Percentiles rank a stretch among this genome's conserved stretches.
Conservation (phyloP, 2,329 filamentous ascomycete genomes). For the Lomentospora prolificans region DNA sequence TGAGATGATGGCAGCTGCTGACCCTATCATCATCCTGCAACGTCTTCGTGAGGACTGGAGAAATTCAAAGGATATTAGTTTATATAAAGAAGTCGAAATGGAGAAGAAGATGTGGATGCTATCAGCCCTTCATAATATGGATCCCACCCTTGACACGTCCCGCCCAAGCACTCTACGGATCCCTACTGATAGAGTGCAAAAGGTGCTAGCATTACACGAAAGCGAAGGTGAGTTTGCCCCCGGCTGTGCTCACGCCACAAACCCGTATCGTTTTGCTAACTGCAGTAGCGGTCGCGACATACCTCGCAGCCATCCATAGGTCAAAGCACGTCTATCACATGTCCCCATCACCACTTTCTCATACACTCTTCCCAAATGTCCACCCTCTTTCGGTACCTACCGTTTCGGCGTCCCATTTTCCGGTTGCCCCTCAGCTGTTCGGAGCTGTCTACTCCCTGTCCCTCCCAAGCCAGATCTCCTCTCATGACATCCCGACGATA, state of each 20-base stretch:
- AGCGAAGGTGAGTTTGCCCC: constrained; percentile 36
- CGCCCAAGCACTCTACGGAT: constrained; percentile 10
- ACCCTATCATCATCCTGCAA: constrained; percentile 39
- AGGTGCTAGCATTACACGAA: constrained; percentile 41
- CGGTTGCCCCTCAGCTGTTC: constrained; percentile 33
- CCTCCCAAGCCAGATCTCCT: constrained; percentile 46
- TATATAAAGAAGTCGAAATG: constrained; percentile 41
- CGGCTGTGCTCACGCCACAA: too few species aligned
- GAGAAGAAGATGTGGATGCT: constrained; percentile 55
- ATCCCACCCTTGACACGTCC: constrained; percentile 19
- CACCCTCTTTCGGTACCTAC: constrained; percentile 28
- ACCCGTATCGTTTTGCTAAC: neutral
- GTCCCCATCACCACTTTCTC: constrained; percentile 29
- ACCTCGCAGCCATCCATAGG: constrained; percentile 34
- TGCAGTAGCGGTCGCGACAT: constrained; percentile 35
- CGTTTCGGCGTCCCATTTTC: constrained; percentile 23
- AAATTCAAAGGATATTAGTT: constrained; percentile 30
- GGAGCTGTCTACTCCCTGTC: constrained; percentile 41
- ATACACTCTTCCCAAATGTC: constrained; percentile 27
- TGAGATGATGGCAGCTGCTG: constrained; percentile 43
- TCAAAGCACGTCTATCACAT: constrained; percentile 34
- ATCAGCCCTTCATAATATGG: constrained; percentile 40
- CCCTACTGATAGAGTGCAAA: constrained; percentile 17
- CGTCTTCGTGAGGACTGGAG: constrained; percentile 44
- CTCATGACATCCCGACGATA: constrained; percentile 44